Evolutionary conservation across 2,329 filamentous ascomycete species (phyloP).

Genomic region (Phialophora expanda): DNA sequence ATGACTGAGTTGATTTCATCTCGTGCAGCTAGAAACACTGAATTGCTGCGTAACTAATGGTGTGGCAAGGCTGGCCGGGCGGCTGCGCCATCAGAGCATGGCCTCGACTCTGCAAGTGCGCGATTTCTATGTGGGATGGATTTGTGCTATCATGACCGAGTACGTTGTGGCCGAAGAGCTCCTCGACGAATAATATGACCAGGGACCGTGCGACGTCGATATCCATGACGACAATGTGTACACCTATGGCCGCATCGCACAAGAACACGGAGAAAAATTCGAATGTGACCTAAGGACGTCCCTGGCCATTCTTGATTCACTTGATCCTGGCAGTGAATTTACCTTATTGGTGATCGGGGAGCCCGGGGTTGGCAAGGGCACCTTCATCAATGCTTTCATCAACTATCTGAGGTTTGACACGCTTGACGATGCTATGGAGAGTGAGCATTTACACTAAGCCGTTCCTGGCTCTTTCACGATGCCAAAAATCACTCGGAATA

Average conservation of each 20-base stretch:
- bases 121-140: slow-evolving; percentile 15
- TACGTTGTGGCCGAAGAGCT: slow-evolving; percentile 40
- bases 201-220: slow-evolving; percentile 3
- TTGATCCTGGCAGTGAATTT: slow-evolving; percentile 42
- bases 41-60: too few relatives aligned
- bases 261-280: slow-evolving; percentile 40
- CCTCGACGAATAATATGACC: slow-evolving; percentile 39
- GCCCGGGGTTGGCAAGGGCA: slow-evolving; percentile 57
- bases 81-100: too few relatives aligned
- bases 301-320: slow-evolving; percentile 34
- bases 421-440: slow-evolving; percentile 49
- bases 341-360: slow-evolving; percentile 57
- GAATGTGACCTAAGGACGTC: slow-evolving; percentile 29
- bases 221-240: slow-evolving; percentile 31
- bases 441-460: slow-evolving; percentile 43
- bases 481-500: slow-evolving; percentile 42
- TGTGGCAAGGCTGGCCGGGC: too few relatives aligned
- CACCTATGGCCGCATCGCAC: slow-evolving; percentile 32
- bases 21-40: too few relatives aligned
- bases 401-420: slow-evolving; percentile 51
- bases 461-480: slow-evolving; percentile 51
- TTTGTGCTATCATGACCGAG: slow-evolving; percentile 27
- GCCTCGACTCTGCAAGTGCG: background rate
- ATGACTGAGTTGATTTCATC: too few relatives aligned
- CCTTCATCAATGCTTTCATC: slow-evolving; percentile 57